Evolutionary conservation across 768 basidiomycete genomes (phyloP).

Genomic region (Paxillus rubicundulus): DNA sequence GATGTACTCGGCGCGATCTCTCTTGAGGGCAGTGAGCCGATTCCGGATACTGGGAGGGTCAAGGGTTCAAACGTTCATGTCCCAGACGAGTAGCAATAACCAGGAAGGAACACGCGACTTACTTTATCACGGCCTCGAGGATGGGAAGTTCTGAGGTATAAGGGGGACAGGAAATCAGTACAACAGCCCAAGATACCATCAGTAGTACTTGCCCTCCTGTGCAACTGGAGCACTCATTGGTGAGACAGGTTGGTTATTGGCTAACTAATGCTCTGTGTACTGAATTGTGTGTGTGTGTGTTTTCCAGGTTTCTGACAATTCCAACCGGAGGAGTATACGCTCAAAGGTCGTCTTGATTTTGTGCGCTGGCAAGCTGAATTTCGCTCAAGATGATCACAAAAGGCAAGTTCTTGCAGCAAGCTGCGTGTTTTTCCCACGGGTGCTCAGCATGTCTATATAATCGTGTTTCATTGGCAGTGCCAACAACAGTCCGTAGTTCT

Average conservation of each 20-base stretch:
- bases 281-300: not conserved
- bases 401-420: constrained; percentile 20
- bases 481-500: constrained; percentile 16
- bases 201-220: constrained; percentile 62
- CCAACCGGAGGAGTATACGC: not conserved
- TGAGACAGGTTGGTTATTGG: not conserved
- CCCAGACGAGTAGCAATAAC: constrained; percentile 15
- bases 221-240: constrained; percentile 69
- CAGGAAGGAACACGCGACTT: constrained; percentile 20
- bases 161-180: constrained; percentile 17
- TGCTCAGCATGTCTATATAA: constrained; percentile 20
- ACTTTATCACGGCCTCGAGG: constrained; percentile 94
- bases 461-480: constrained; percentile 11
- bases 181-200: constrained; percentile 11
- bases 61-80: constrained; percentile 28
- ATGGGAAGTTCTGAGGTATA: constrained; percentile 77
- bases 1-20: constrained; percentile 89
- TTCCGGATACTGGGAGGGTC: constrained; percentile 74
- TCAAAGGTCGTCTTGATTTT: not conserved
- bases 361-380: not conserved
- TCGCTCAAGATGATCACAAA: constrained; percentile 31
- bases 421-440: constrained; percentile 33
- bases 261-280: not conserved
- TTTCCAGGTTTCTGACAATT: not conserved
- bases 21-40: constrained; percentile 90